Percentiles rank a stretch among this genome's conserved stretches.
phyloP scores from a whole-genome alignment of 140 eudicot genomes.

The Erigeron philadelphicus region DNA sequence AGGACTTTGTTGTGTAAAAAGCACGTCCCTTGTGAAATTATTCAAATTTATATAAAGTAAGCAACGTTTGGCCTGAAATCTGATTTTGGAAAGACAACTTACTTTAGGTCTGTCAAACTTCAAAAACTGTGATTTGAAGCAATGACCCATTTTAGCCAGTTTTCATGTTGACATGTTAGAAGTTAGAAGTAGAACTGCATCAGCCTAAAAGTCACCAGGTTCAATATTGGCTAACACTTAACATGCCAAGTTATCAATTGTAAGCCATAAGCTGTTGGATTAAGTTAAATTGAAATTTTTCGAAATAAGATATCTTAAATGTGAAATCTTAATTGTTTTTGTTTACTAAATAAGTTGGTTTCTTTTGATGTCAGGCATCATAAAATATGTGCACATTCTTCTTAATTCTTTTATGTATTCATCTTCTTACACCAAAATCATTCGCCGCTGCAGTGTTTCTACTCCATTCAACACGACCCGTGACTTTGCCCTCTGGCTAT shows the following conservation, averaged over 20 bases:
- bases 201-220: background rate
- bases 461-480: slow-evolving; percentile 58
- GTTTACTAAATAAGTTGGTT: background rate
- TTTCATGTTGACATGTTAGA: slow-evolving; percentile 10
- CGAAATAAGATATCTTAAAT: too few species aligned
- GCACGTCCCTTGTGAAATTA: too few species aligned
- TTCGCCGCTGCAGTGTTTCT: slow-evolving; percentile 46
- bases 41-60: background rate
- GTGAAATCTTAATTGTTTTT: too few species aligned
- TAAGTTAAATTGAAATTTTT: too few species aligned
- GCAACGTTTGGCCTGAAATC: background rate
- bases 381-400: background rate
- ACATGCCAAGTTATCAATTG: too few species aligned
- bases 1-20: too few species aligned
- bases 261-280: too few species aligned
- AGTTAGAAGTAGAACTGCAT: too few species aligned
- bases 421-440: background rate
- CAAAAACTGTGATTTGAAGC: slow-evolving; percentile 7
- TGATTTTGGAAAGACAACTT: background rate
- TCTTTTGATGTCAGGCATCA: background rate
- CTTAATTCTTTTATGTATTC: background rate
- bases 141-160: background rate
- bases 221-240: too few species aligned
- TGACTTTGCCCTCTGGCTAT: slow-evolving; percentile 65
- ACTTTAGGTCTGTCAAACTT: background rate